Conservation (phyloP, 2,329 filamentous ascomycete genomes). For the Alternaria ethzedia region DNA sequence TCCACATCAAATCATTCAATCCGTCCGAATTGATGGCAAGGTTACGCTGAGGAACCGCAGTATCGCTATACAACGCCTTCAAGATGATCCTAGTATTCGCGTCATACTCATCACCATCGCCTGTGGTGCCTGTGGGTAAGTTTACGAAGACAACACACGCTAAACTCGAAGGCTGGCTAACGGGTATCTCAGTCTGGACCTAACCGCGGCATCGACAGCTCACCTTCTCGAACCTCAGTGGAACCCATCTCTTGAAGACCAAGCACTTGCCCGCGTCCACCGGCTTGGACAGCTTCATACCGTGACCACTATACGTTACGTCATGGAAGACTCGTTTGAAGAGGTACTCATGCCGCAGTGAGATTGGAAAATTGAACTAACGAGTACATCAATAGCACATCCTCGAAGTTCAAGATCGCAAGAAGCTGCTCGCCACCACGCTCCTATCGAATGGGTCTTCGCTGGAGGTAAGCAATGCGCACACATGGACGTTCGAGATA, state of each 20-base stretch:
- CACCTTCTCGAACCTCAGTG: slow-evolving; percentile 62
- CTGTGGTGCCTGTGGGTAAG: slow-evolving; percentile 61
- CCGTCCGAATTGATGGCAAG: slow-evolving; percentile 57
- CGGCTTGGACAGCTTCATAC: slow-evolving; percentile 26
- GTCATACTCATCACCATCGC: slow-evolving; percentile 58
- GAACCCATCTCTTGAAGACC: slow-evolving; percentile 55
- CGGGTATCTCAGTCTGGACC: slow-evolving; percentile 43
- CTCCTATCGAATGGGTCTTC: neutral
- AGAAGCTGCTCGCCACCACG: neutral
- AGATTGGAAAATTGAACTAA: neutral
- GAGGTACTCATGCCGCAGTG: neutral
- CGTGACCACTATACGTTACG: slow-evolving; percentile 50
- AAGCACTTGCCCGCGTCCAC: slow-evolving; percentile 48
- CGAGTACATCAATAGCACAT: neutral
- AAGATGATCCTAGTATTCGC: slow-evolving; percentile 42
- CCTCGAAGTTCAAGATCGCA: slow-evolving; percentile 2
- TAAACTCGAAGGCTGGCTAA: too few relatives aligned
- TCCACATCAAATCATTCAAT: slow-evolving; percentile 31
- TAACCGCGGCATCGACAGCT: slow-evolving; percentile 56
- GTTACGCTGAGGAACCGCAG: slow-evolving; percentile 53
- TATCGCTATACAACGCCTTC: slow-evolving; percentile 51
- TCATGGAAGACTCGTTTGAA: slow-evolving; percentile 50
- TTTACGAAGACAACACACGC: neutral
- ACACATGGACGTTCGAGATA: accelerated
- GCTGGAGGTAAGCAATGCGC: neutral